Percentiles rank a stretch among this genome's conserved stretches.
Evolutionary conservation across 768 basidiomycete species (phyloP).

Genomic region (Leccinellum albellum): DNA sequence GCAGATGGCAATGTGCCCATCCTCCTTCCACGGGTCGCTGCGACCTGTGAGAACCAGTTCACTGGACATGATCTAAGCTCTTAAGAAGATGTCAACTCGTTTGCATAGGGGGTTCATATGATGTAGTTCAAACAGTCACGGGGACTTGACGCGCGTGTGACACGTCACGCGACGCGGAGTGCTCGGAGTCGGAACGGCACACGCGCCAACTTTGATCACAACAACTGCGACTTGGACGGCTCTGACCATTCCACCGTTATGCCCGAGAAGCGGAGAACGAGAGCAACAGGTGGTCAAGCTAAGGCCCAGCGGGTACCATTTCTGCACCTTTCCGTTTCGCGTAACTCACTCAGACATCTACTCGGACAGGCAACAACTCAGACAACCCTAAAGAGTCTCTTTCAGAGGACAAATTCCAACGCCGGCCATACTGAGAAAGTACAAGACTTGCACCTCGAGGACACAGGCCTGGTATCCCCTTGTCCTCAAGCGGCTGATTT

Average conservation of each 20-base stretch:
- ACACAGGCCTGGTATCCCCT: background rate
- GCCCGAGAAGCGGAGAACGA: conserved; percentile 25
- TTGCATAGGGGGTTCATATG: no score
- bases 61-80: no score
- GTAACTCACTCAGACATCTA: conserved; percentile 5
- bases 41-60: background rate
- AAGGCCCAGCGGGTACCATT: conserved; percentile 20
- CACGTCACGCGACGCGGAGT: conserved; percentile 26
- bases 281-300: conserved; percentile 6
- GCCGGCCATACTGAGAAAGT: background rate
- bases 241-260: conserved; percentile 8
- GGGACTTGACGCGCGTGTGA: conserved; percentile 13
- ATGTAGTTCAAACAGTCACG: no score
- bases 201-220: background rate
- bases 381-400: conserved; percentile 26
- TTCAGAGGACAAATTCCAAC: conserved; percentile 14
- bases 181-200: background rate
- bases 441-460: conserved; percentile 1
- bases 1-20: conserved; percentile 27
- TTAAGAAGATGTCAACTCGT: no score
- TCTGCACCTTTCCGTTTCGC: background rate
- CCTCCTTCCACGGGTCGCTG: conserved; percentile 9
- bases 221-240: background rate
- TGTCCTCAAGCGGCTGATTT: background rate
- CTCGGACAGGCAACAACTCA: conserved; percentile 19